Conservation (phyloP, 768 basidiomycete species). For the Chalciporus chontae region DNA sequence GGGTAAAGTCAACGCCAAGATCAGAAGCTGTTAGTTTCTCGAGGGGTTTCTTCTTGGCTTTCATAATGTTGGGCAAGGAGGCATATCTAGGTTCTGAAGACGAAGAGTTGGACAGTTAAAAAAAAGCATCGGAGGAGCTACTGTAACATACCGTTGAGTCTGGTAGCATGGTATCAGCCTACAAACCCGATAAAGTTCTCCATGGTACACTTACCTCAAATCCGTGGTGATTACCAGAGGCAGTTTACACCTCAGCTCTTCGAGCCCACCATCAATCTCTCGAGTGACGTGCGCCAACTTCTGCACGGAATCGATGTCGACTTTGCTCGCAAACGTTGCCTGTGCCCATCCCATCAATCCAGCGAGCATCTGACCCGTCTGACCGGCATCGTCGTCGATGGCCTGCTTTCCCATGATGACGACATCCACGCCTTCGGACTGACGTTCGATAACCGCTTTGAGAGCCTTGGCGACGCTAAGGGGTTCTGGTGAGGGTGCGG, state of each 20-base stretch:
- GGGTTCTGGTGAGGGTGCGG: slow-evolving; percentile 76
- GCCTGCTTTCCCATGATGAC: slow-evolving; percentile 98
- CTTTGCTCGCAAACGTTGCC: slow-evolving; percentile 91
- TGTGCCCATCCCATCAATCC: slow-evolving; percentile 90
- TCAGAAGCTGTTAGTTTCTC: slow-evolving; percentile 79
- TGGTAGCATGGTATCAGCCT: slow-evolving; percentile 24
- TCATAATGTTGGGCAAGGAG: slow-evolving; percentile 96
- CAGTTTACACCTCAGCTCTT: slow-evolving; percentile 74
- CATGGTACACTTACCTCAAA: slow-evolving; percentile 59
- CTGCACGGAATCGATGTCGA: slow-evolving; percentile 63
- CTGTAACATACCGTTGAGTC: slow-evolving; percentile 62
- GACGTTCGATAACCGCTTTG: slow-evolving; percentile 64
- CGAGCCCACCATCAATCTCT: slow-evolving; percentile 93
- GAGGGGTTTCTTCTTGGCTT: slow-evolving; percentile 98
- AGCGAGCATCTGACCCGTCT: slow-evolving; percentile 97
- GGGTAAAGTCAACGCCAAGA: slow-evolving; percentile 79
- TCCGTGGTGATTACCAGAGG: slow-evolving; percentile 92
- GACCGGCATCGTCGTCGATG: slow-evolving; percentile 94
- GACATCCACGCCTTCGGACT: slow-evolving; percentile 65
- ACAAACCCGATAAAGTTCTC: not conserved
- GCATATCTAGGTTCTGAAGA: slow-evolving; percentile 89
- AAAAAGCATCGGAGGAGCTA: not conserved
- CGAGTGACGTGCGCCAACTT: slow-evolving; percentile 70
- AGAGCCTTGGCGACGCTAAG: slow-evolving; percentile 88
- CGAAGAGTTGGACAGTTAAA: not conserved